Percentiles rank a stretch among this genome's conserved stretches.
Conservation (phyloP, 2,329 filamentous ascomycete species). For the Ophiostoma himal-ulmi region DNA sequence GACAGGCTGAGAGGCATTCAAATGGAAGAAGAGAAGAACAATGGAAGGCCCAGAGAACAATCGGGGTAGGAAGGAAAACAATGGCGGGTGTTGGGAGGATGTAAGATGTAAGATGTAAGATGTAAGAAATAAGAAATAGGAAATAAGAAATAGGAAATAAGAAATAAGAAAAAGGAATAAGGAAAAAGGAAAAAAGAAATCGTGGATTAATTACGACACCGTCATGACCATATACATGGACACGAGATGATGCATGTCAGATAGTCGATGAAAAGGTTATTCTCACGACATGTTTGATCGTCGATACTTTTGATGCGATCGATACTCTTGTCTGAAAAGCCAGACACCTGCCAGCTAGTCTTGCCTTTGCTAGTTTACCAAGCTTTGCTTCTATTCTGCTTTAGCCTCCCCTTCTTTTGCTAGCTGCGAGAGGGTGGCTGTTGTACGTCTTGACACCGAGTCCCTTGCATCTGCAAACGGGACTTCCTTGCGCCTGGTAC, state of each 20-base stretch:
- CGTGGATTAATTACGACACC: slow-evolving; percentile 8
- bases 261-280: slow-evolving; percentile 3
- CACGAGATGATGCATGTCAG: neutral
- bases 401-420: neutral
- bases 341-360: too few species aligned
- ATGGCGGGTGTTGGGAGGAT: neutral
- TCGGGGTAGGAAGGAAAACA: neutral
- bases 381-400: neutral
- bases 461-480: neutral
- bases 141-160: neutral
- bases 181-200: too few species aligned
- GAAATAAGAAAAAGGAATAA: neutral
- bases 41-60: neutral
- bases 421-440: neutral
- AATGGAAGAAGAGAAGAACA: slow-evolving; percentile 8
- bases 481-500: neutral
- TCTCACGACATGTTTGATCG: neutral
- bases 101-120: neutral
- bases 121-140: neutral
- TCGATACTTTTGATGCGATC: neutral
- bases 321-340: neutral
- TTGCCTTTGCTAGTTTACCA: neutral
- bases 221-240: neutral
- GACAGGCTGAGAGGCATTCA: neutral
- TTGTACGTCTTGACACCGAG: neutral